These are phyloP conservation scores for Hyparrhenia diplandra DNA, from an alignment of 176 grass and related monocot species.

Conservation along the genomic window DNA sequence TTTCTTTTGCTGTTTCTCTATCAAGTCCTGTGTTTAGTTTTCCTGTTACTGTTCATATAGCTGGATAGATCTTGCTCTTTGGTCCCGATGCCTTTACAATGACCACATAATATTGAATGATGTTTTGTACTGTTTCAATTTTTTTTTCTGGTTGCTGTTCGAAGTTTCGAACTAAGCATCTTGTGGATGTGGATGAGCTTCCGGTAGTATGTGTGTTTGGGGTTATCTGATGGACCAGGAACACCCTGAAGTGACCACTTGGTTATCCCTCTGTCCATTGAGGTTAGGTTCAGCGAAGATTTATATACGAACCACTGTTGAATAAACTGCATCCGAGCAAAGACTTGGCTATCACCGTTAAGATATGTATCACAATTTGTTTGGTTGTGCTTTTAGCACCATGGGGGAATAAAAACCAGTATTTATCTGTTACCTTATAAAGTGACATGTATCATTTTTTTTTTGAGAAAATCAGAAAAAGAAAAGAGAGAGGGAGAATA, in stretches of 20 bases:
- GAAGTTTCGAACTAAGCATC: neutral
- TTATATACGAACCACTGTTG: neutral
- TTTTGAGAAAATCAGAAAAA: neutral
- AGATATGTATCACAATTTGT: neutral
- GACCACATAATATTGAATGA: neutral
- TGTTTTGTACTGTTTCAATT: neutral
- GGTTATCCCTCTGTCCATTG: neutral
- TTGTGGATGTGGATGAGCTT: constrained; percentile 3
- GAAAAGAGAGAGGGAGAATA: neutral
- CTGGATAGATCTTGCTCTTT: too few species aligned
- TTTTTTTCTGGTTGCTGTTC: neutral
- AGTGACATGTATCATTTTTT: constrained; percentile 6
- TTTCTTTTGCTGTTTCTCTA: too few species aligned
- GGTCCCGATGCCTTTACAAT: too few species aligned
- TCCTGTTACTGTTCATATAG: neutral
- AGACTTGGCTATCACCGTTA: neutral
- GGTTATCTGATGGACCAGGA: constrained; percentile 19
- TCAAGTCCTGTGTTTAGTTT: too few species aligned
- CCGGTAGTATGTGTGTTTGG: neutral
- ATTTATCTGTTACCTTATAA: neutral
- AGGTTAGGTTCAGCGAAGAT: neutral
- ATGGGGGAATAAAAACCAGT: neutral
- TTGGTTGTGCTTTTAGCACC: constrained; percentile 20
- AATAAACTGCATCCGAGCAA: neutral
- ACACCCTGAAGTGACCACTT: neutral